These are phyloP conservation scores for Naematelia aurantialba DNA, from an alignment of 768 basidiomycete genomes.

Conservation along the genomic window DNA sequence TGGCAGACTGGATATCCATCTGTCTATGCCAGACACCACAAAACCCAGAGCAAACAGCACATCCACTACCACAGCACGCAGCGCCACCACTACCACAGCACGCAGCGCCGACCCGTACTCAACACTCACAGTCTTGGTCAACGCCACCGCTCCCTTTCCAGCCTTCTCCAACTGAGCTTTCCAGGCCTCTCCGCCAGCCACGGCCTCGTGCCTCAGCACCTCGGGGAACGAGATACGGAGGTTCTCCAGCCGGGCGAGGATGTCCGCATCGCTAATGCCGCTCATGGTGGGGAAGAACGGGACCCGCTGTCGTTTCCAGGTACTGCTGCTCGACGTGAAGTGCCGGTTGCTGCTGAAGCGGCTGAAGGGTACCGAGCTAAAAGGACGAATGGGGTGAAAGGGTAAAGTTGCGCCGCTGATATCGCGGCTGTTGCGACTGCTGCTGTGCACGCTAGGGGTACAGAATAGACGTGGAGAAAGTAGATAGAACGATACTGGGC, in stretches of 20 bases:
- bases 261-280: slow-evolving; percentile 29
- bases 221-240: slow-evolving; percentile 33
- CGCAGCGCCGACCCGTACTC: too few relatives aligned
- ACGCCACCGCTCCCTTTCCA: slow-evolving; percentile 22
- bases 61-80: too few relatives aligned
- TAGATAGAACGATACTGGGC: not conserved
- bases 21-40: slow-evolving; percentile 51
- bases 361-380: too few relatives aligned
- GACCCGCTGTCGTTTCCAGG: not conserved
- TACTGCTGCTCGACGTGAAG: not conserved
- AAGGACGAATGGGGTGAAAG: too few relatives aligned
- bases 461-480: too few relatives aligned
- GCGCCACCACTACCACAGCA: too few relatives aligned
- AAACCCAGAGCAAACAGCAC: too few relatives aligned
- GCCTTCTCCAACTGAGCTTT: slow-evolving; percentile 61
- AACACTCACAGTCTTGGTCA: slow-evolving; percentile 48
- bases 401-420: too few relatives aligned
- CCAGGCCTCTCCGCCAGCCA: slow-evolving; percentile 73
- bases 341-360: too few relatives aligned
- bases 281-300: slow-evolving; percentile 29
- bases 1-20: not conserved
- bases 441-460: too few relatives aligned
- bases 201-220: slow-evolving; percentile 60
- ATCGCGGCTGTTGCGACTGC: too few relatives aligned
- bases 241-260: slow-evolving; percentile 29